These are phyloP conservation scores for Mortierella hygrophila DNA, from an alignment of 192 early-diverging fungal species.

Conservation along the genomic window DNA sequence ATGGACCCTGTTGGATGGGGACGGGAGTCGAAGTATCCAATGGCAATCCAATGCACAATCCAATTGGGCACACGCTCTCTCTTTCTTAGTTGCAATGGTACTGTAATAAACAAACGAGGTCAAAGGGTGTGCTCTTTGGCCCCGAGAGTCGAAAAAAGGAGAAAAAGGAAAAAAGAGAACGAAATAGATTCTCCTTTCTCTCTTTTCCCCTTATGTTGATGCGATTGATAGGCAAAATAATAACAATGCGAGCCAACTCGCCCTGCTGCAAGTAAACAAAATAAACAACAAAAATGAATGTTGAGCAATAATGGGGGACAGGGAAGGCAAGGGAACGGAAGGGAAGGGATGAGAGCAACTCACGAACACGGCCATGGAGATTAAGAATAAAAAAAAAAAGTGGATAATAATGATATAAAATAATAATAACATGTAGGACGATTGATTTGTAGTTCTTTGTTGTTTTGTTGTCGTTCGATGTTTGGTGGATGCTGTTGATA, in stretches of 20 bases:
- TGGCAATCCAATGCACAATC: slow-evolving; percentile 1
- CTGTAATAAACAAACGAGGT: neutral
- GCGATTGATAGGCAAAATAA: slow-evolving; percentile 1
- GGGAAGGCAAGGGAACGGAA: too few relatives aligned
- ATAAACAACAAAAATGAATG: neutral
- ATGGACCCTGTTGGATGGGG: neutral
- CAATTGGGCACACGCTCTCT: neutral
- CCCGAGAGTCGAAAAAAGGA: neutral
- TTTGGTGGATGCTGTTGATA: too few relatives aligned
- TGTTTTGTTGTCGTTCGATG: too few relatives aligned
- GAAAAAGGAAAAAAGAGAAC: slow-evolving; percentile 4
- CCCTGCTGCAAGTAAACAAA: neutral
- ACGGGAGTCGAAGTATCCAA: neutral
- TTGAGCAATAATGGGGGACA: neutral
- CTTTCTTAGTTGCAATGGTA: neutral
- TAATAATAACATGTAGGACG: too few relatives aligned
- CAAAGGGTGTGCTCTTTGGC: neutral
- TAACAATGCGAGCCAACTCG: neutral
- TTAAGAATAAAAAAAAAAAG: too few relatives aligned
- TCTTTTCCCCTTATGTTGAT: neutral
- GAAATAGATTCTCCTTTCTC: neutral
- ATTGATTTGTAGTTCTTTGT: too few relatives aligned
- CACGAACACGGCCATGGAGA: too few relatives aligned
- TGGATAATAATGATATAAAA: too few relatives aligned
- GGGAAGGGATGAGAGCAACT: neutral